These are phyloP conservation scores for Santalum album DNA, from an alignment of 164 flowering plant species.

Conservation along the genomic window DNA sequence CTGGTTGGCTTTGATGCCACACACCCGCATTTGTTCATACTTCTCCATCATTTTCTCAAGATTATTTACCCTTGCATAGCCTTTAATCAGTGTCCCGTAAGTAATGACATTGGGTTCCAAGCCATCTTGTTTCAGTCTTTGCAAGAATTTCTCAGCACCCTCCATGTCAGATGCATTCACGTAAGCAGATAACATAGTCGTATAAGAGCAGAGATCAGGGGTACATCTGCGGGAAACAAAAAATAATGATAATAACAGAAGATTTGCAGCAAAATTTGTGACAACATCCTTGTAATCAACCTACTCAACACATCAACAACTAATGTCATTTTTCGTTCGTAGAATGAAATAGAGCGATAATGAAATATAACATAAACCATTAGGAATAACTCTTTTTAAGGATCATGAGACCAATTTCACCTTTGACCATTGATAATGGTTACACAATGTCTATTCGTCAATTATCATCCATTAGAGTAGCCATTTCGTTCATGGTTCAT, in stretches of 20 bases:
- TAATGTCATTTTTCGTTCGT: too few species aligned
- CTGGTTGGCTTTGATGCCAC: conserved; percentile 57
- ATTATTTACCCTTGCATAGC: conserved; percentile 64
- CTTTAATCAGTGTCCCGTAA: conserved; percentile 82
- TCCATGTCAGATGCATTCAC: conserved; percentile 94
- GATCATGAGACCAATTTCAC: too few species aligned
- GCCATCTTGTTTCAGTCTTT: conserved; percentile 59
- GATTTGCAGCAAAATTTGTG: too few species aligned
- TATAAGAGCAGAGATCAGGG: conserved; percentile 86
- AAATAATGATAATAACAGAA: not conserved
- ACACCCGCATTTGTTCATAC: conserved; percentile 60
- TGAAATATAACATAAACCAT: too few species aligned
- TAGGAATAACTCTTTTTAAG: too few species aligned
- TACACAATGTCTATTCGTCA: too few species aligned
- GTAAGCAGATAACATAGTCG: conserved; percentile 87
- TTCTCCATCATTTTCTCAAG: conserved; percentile 80
- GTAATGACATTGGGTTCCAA: conserved; percentile 66
- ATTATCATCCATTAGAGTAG: too few species aligned
- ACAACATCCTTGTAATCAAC: too few species aligned
- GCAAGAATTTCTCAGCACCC: conserved; percentile 85
- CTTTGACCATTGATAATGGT: too few species aligned
- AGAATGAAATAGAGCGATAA: too few species aligned
- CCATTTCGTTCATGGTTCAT: too few species aligned
- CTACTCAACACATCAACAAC: too few species aligned
- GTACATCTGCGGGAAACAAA: conserved; percentile 36